Evolutionary conservation across 306 rosid species (phyloP).

Genomic region (Pyrus communis): DNA sequence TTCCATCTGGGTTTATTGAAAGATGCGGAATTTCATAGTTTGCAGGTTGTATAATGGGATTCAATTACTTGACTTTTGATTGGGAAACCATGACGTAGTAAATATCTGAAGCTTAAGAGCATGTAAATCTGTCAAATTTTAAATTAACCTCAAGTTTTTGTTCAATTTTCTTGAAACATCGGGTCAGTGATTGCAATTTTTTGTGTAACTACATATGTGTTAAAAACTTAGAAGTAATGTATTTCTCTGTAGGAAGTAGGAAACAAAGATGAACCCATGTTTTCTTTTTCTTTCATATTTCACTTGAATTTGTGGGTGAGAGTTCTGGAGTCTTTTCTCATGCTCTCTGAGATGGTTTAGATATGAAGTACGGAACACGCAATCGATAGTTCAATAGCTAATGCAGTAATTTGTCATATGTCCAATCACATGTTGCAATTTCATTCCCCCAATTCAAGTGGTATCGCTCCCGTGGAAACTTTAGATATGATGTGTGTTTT

Average conservation of each 20-base stretch:
- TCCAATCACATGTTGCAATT: neutral
- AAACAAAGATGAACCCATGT: neutral
- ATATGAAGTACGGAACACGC: neutral
- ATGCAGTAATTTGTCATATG: neutral
- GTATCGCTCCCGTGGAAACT: neutral
- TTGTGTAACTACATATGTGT: neutral
- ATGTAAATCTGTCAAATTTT: neutral
- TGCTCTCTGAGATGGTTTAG: neutral
- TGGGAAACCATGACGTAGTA: neutral
- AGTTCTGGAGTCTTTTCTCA: neutral
- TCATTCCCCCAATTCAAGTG: neutral
- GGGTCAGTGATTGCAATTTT: neutral
- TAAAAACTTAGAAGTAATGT: neutral
- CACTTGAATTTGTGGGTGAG: neutral
- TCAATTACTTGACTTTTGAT: neutral
- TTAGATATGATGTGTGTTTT: neutral
- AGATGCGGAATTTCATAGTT: conserved; percentile 1
- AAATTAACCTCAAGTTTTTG: neutral
- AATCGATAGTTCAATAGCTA: neutral
- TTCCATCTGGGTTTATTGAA: neutral
- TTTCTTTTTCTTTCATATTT: neutral
- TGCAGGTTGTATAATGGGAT: neutral
- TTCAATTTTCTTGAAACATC: neutral
- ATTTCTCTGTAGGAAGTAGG: neutral
- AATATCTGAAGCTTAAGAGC: neutral